phyloP scores from a whole-genome alignment of 352 stramenopile species.

The Poterioochromonas sp. region DNA sequence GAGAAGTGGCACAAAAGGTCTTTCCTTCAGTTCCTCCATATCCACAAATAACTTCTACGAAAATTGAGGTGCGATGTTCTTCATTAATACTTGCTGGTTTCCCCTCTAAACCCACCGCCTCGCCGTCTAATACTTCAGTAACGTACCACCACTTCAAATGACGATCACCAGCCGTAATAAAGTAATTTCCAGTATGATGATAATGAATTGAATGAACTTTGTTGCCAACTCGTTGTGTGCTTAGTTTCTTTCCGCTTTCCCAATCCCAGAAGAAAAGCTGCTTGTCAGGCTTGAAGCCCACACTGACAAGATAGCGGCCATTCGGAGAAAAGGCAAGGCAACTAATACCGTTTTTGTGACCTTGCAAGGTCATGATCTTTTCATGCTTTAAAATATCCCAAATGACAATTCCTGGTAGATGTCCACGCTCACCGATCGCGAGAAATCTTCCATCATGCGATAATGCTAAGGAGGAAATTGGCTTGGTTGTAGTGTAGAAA shows the following conservation, averaged over 20 bases:
- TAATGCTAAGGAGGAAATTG: conserved; percentile 61
- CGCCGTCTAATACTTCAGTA: not conserved
- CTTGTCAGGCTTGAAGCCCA: conserved; percentile 63
- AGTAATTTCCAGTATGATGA: conserved; percentile 60
- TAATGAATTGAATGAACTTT: conserved; percentile 63
- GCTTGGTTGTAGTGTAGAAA: conserved; percentile 69
- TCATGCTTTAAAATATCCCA: conserved; percentile 52
- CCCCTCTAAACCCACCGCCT: not conserved
- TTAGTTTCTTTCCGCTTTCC: conserved; percentile 40
- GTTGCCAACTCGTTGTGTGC: conserved; percentile 40
- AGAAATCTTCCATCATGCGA: conserved; percentile 63
- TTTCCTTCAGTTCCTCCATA: not conserved
- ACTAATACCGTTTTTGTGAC: conserved; percentile 63
- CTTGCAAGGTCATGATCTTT: conserved; percentile 50
- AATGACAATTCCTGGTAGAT: conserved; percentile 62
- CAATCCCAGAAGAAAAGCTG: conserved; percentile 63
- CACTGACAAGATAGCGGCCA: conserved; percentile 54
- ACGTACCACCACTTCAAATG: conserved; percentile 33
- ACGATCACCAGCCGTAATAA: conserved; percentile 62
- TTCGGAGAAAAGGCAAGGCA: conserved; percentile 65
- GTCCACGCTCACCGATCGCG: conserved; percentile 67
- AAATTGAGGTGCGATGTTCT: conserved; percentile 19
- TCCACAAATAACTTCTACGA: conserved; percentile 23
- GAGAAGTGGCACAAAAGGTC: not conserved
- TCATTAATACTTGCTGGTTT: conserved; percentile 24